Percentiles rank a stretch among this genome's conserved stretches.
These are phyloP conservation scores for Myxozyma vanderwaltii DNA, from an alignment of 805 yeast genomes.

Conservation along the genomic window DNA sequence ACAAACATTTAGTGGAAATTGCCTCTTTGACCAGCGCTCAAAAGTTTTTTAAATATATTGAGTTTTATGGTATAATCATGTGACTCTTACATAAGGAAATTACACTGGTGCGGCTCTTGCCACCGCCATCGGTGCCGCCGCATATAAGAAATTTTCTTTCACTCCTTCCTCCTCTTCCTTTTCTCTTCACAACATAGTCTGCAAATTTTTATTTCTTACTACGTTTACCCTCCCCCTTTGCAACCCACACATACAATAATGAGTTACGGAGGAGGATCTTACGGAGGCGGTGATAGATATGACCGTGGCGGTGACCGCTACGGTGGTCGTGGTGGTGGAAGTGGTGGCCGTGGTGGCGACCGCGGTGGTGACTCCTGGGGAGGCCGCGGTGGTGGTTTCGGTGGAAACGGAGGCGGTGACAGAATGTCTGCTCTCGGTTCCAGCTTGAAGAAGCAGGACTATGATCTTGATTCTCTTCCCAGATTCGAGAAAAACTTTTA, in stretches of 20 bases:
- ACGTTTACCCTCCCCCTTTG: neutral
- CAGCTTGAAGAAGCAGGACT: slow-evolving; percentile 70
- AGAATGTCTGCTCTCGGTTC: slow-evolving; percentile 54
- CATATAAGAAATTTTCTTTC: neutral
- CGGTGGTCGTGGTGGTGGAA: slow-evolving; percentile 13
- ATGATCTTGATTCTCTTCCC: slow-evolving; percentile 77
- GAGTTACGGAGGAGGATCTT: slow-evolving; percentile 31
- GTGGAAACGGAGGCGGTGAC: slow-evolving; percentile 45
- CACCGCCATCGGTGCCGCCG: slow-evolving; percentile 5
- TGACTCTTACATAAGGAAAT: neutral
- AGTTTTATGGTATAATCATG: no score
- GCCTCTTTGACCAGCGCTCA: no score
- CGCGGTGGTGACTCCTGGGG: slow-evolving; percentile 34
- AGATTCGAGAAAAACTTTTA: slow-evolving; percentile 95
- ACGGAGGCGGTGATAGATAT: slow-evolving; percentile 13
- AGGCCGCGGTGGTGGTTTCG: slow-evolving; percentile 45
- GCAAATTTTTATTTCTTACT: neutral
- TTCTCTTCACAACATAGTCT: slow-evolving; percentile 1
- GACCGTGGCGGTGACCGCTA: slow-evolving; percentile 17
- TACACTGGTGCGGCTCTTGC: neutral
- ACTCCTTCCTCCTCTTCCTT: neutral
- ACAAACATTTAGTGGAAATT: no score
- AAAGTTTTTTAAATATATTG: no score
- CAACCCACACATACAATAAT: slow-evolving; percentile 3
- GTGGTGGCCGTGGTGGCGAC: slow-evolving; percentile 13